Evolutionary conservation across 2,329 filamentous ascomycete genomes (phyloP).

Genomic region (Xylariaceae sp.): DNA sequence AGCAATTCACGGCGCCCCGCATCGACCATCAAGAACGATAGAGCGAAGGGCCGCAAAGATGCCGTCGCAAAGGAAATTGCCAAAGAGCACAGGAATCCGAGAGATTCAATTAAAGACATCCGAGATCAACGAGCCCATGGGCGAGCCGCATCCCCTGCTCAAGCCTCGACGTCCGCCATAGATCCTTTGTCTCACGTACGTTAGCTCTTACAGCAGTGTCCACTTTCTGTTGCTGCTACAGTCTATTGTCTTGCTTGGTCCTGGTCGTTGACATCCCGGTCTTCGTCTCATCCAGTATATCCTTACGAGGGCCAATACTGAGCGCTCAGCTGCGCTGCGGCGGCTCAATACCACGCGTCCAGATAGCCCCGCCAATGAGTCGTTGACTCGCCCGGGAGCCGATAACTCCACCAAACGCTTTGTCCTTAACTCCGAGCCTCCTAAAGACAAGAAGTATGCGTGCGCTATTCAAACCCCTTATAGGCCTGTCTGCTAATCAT

Average conservation of each 20-base stretch:
- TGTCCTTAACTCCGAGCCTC: constrained; percentile 34
- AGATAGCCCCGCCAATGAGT: constrained; percentile 47
- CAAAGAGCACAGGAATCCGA: constrained; percentile 24
- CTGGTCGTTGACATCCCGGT: constrained; percentile 1
- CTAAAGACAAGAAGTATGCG: constrained; percentile 62
- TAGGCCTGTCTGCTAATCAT: constrained; percentile 4
- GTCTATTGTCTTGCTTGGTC: background rate
- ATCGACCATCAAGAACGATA: constrained; percentile 23
- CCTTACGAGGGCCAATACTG: constrained; percentile 33
- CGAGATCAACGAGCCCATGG: constrained; percentile 18
- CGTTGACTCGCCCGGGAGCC: constrained; percentile 36
- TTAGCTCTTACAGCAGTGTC: constrained; percentile 16
- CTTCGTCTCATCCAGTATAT: constrained; percentile 40
- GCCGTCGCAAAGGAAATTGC: constrained; percentile 22
- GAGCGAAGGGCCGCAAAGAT: constrained; percentile 27
- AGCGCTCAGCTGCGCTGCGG: constrained; percentile 37
- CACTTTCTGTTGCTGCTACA: background rate
- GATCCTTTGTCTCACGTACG: constrained; percentile 65
- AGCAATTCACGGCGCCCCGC: constrained; percentile 19
- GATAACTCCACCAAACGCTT: constrained; percentile 38
- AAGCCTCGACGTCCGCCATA: constrained; percentile 42
- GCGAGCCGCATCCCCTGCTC: constrained; percentile 19
- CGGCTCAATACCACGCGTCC: constrained; percentile 48
- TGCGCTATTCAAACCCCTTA: constrained; percentile 29
- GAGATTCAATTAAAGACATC: constrained; percentile 11